Evolutionary conservation across 1,139 yeast genomes (phyloP), one percentile per base, ranked within the genome.

Genomic region (Lipomyces yarrowii): DNA sequence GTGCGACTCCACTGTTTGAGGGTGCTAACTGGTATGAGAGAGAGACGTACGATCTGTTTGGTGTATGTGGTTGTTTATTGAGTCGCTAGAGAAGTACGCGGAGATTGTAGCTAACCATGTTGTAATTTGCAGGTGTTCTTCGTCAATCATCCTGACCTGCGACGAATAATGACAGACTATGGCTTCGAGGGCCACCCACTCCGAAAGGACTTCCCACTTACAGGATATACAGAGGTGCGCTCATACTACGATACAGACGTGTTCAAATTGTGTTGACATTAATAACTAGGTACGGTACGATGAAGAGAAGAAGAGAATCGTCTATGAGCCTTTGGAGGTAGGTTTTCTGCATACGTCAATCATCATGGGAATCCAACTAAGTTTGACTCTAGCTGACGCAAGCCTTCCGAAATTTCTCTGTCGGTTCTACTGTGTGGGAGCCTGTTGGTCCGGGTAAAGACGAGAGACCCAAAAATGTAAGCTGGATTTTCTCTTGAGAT

Each of bases 131-230:
- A 65, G 68, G 85, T 91, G 70, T 90, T 90, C 79, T 91, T 91
- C 75, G 94, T 89, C 77, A 90, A 89, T 69, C 97, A 91, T 78
- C 96, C 96, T 11, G 97, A 91, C 79, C 83, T 91, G 76, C 87
- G 97, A 81, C 85, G 97, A 80, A 90, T 91, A 77, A 84, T 91
- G 87, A 91, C 97, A 63, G 97, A 91, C 80, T 91, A 91, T 78
- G 97, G 97, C 48, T 91, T 91, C 74, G 96, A 90, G 78, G 97
- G 97, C 64, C 96, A 91, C 77, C 97, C 97, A 18, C 84, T 91
- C 77, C 86, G 96, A 79, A 91, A 91, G 79, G 97, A 91, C 79
- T 91, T 91, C 89, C 97, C 97, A 73, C 87, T 94, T 59, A 89
- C 96, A 59, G 96, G 96, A 69, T 91, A 89, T 80, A 90, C 96